Base-by-base conservation (phyloP, 257 asterid genomes). In the Solanum pinnatisectum region DNA sequence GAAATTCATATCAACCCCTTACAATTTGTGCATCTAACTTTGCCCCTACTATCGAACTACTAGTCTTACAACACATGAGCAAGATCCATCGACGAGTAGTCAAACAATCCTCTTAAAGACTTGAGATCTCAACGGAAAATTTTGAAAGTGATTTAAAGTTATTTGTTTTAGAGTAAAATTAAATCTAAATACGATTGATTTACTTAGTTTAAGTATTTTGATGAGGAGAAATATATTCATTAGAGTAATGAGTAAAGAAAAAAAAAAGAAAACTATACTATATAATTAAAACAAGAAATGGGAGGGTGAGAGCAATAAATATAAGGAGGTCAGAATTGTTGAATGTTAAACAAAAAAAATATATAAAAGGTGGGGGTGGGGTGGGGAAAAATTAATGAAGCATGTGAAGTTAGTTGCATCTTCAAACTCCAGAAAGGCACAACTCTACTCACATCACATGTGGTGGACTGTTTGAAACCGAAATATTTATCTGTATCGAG, bases 341-440 rank as follows among this genome's bases (percentile, higher is more conserved):
- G 35, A 3, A 7, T 46, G 65, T 13, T 82, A 49, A 82, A 5
- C 44, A 27, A 46, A 81, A 79, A 25, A 13, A 42, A 74, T 4
- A 23, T 2, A 42, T 3, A 77, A 77, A 39, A 25, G 65, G 1
- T 49, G 59, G 52, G 49, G 15, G 2, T 42, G 49, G 49, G 67
- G 67, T 56, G 7, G 7, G 40, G 60, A 6, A 30, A 2, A 49
- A 18, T 82, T 30, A 82, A 49, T 82, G 5, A 1, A 72, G 44
- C 86, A 82, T 32, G 70, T 82, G 71, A 32, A 18, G 44, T 82
- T 82, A 30, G 86, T 82, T 82, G 86, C 11, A 82, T 78, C n/a
- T 49, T 46, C 37, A 42, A 30, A 82, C 44, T 49, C 70, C 13
- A 10, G 86, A 82, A 49, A 52, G 86, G 22, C 13, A 82, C 86